These are phyloP conservation scores for Linaria vulgaris DNA, from an alignment of 257 asterid genomes.

Conservation along the genomic window DNA sequence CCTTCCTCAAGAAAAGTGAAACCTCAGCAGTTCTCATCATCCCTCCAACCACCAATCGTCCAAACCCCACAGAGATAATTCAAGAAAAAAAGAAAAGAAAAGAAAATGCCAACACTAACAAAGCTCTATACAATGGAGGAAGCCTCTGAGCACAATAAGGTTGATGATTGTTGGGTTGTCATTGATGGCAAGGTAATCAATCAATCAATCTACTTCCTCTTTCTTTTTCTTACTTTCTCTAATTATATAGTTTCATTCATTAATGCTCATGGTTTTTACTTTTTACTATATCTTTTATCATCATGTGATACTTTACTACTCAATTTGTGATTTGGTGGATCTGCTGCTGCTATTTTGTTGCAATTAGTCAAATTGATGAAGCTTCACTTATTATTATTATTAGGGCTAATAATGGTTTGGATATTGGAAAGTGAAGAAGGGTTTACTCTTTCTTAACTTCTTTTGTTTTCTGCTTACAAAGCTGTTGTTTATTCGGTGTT, in stretches of 20 bases:
- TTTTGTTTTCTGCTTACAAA: no score
- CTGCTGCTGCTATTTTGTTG: conserved; percentile 1
- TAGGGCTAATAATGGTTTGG: background rate
- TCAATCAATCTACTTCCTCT: background rate
- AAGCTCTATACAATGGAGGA: conserved; percentile 74
- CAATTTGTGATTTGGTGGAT: background rate
- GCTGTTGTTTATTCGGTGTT: no score
- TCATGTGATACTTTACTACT: background rate
- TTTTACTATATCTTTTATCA: no score
- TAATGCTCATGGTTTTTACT: no score
- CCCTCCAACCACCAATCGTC: no score
- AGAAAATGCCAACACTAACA: conserved; percentile 74
- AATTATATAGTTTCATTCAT: no score
- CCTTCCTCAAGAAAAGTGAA: no score
- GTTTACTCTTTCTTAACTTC: background rate
- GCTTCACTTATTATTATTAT: background rate
- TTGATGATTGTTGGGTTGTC: conserved; percentile 88
- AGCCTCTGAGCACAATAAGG: conserved; percentile 72
- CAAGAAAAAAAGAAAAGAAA: background rate
- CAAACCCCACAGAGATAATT: background rate
- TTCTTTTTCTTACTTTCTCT: no score
- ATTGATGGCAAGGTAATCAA: conserved; percentile 89
- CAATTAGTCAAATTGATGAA: background rate
- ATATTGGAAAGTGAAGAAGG: background rate
- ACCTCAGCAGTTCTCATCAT: no score